A percentile compares a stretch with the other conserved stretches of the same genome.
Conservation (phyloP, 2,329 filamentous ascomycete genomes). For the Pestalotiopsis sp. region DNA sequence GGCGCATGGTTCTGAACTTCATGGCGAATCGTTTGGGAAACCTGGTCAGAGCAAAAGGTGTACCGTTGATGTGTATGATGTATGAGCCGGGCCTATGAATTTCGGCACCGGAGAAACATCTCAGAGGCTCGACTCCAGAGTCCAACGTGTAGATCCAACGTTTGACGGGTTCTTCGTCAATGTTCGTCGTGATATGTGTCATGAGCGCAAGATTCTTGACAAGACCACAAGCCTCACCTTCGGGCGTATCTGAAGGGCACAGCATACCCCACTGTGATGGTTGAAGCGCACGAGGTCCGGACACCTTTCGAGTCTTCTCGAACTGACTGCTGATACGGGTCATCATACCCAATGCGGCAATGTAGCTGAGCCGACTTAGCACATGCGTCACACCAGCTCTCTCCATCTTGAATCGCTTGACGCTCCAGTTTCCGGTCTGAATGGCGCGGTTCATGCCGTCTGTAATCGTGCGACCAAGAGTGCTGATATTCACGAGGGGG, state of each 20-base stretch:
- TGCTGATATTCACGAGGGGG: constrained; percentile 80
- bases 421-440: constrained; percentile 95
- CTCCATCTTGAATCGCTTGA: constrained; percentile 99
- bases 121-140: constrained; percentile 78
- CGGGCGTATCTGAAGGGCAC: constrained; percentile 94
- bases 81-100: constrained; percentile 85
- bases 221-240: constrained; percentile 96
- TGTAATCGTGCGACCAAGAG: constrained; percentile 85
- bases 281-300: constrained; percentile 91
- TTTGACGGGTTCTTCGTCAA: constrained; percentile 88
- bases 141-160: constrained; percentile 86
- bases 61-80: constrained; percentile 94
- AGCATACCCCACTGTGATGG: constrained; percentile 99
- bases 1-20: constrained; percentile 82
- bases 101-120: constrained; percentile 73
- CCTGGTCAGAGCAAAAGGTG: constrained; percentile 84
- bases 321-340: constrained; percentile 98
- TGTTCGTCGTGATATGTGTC: constrained; percentile 98
- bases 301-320: constrained; percentile 97
- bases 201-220: constrained; percentile 98
- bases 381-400: constrained; percentile 96
- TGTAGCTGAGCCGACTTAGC: constrained; percentile 92
- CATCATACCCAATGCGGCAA: constrained; percentile 98
- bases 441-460: constrained; percentile 94
- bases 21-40: constrained; percentile 85